These are phyloP conservation scores for Balakata baccata DNA, from an alignment of 345 rosid species.

Conservation along the genomic window DNA sequence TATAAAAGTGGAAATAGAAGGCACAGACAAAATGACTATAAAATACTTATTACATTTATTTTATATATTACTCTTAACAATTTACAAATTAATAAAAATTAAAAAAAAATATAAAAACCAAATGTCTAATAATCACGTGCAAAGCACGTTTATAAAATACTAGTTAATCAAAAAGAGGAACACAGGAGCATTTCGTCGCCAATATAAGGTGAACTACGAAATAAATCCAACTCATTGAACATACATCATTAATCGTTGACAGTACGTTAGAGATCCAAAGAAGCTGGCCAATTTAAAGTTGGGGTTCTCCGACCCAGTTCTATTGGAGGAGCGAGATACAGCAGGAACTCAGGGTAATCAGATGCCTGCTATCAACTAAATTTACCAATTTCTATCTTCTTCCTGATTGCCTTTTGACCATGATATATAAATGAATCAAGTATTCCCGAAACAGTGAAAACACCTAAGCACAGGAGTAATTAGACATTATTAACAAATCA, in stretches of 20 bases:
- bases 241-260: conserved; percentile 9
- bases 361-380: conserved; percentile 44
- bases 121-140: too few relatives aligned
- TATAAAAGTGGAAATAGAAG: too few relatives aligned
- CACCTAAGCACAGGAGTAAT: conserved; percentile 44
- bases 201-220: not conserved
- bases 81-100: too few relatives aligned
- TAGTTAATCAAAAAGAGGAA: not conserved
- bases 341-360: conserved; percentile 1
- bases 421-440: conserved; percentile 82
- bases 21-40: too few relatives aligned
- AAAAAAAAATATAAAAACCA: too few relatives aligned
- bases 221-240: conserved; percentile 1
- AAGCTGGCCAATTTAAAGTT: conserved; percentile 9
- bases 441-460: conserved; percentile 89
- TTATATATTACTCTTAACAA: too few relatives aligned
- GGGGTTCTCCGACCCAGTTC: not conserved
- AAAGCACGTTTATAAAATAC: too few relatives aligned
- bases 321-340: not conserved
- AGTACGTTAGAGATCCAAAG: conserved; percentile 8
- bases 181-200: not conserved
- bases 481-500: conserved; percentile 7
- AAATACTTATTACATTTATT: too few relatives aligned
- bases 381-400: conserved; percentile 94
- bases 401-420: conserved; percentile 91